Conservation (phyloP, 176 grass and related monocot species). For the Puccinellia tenuiflora region DNA sequence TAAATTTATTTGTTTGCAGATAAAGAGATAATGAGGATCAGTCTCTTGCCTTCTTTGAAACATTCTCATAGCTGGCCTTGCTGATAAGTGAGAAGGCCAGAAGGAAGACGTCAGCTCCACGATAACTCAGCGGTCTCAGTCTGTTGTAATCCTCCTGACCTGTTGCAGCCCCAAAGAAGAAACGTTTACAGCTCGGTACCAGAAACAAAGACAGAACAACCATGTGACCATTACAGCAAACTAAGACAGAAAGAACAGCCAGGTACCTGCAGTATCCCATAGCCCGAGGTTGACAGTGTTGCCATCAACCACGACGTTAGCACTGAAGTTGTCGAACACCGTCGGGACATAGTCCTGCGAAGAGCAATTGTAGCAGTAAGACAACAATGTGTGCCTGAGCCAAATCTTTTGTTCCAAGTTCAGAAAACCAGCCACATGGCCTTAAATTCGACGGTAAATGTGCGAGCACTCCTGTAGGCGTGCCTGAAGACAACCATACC, state of each 20-base stretch:
- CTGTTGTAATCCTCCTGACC: slow-evolving; percentile 81
- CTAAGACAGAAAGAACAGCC: not conserved
- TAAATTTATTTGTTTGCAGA: not conserved
- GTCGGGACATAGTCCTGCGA: slow-evolving; percentile 69
- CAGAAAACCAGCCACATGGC: not conserved
- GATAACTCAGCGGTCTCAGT: slow-evolving; percentile 74
- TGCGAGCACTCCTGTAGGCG: slow-evolving; percentile 2
- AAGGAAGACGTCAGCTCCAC: slow-evolving; percentile 77
- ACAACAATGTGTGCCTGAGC: not conserved
- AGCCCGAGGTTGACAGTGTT: slow-evolving; percentile 73
- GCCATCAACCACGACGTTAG: slow-evolving; percentile 70
- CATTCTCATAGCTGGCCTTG: slow-evolving; percentile 77
- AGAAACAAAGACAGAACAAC: not conserved
- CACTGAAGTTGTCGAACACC: slow-evolving; percentile 79
- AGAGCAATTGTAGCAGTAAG: not conserved
- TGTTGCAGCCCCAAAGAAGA: slow-evolving; percentile 21
- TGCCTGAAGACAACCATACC: slow-evolving; percentile 15
- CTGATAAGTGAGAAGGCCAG: slow-evolving; percentile 81
- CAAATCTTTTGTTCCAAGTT: not conserved
- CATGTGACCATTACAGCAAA: not conserved
- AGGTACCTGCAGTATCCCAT: slow-evolving; percentile 70
- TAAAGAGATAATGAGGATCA: not conserved
- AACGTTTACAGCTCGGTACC: not conserved
- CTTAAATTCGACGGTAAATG: not conserved
- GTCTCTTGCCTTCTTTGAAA: slow-evolving; percentile 72